Evolutionary conservation across 2,329 filamentous ascomycete genomes (phyloP).

Genomic region (Talaromyces sp.): DNA sequence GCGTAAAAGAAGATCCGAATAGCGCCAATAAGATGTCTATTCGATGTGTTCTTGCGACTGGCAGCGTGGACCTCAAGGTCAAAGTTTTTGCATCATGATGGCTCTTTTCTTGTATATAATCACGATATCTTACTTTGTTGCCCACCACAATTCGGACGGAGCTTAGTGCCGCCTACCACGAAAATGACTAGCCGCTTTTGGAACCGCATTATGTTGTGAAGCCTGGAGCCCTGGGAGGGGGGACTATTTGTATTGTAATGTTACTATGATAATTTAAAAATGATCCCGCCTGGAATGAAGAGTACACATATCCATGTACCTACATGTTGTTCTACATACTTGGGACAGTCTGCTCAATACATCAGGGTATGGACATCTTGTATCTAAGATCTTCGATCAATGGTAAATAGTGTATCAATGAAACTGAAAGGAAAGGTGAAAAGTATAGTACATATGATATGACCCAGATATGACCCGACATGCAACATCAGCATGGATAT

Average conservation of each 20-base stretch:
- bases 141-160: no score
- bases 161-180: no score
- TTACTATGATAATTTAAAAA: no score
- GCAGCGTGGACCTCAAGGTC: conserved; percentile 70
- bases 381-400: neutral
- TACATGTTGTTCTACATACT: neutral
- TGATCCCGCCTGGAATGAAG: no score
- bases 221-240: no score
- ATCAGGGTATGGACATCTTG: neutral
- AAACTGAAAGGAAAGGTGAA: conserved; percentile 18
- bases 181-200: no score
- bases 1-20: conserved; percentile 34
- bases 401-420: conserved; percentile 7
- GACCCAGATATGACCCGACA: conserved; percentile 10
- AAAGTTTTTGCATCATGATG: conserved; percentile 46
- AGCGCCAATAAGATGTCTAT: conserved; percentile 55
- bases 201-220: no score
- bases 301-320: no score
- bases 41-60: conserved; percentile 83
- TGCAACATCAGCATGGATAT: conserved; percentile 19
- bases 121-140: no score
- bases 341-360: no score
- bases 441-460: conserved; percentile 26
- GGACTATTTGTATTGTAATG: no score
- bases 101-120: conserved; percentile 20